These are phyloP conservation scores for Rhizopogon vesiculosus DNA, from an alignment of 768 basidiomycete species.

Conservation along the genomic window DNA sequence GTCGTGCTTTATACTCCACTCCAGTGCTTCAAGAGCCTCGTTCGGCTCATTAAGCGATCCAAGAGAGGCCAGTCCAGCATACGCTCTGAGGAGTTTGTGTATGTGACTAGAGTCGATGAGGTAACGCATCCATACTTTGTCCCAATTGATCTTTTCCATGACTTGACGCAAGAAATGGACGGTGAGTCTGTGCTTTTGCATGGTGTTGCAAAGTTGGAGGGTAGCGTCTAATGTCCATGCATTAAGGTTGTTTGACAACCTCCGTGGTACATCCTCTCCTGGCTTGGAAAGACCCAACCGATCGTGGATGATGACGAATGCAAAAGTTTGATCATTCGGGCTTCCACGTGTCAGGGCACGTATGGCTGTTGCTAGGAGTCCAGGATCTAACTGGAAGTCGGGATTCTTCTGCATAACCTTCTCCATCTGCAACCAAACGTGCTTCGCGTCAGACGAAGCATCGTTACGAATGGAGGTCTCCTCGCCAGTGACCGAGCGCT, in stretches of 20 bases:
- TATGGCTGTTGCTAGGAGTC: constrained; percentile 48
- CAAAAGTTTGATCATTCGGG: constrained; percentile 57
- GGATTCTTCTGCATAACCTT: constrained; percentile 44
- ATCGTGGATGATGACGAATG: constrained; percentile 57
- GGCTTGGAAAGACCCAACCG: constrained; percentile 57
- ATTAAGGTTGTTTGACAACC: constrained; percentile 38
- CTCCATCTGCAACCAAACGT: constrained; percentile 65
- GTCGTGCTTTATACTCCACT: constrained; percentile 66
- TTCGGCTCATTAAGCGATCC: constrained; percentile 34
- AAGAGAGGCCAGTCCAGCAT: constrained; percentile 34
- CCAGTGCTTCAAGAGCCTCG: constrained; percentile 52
- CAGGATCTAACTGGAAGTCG: constrained; percentile 48
- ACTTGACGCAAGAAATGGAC: constrained; percentile 57
- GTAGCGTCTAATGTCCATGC: constrained; percentile 46
- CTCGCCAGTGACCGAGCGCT: constrained; percentile 8
- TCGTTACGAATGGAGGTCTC: constrained; percentile 31
- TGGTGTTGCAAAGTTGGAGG: constrained; percentile 51
- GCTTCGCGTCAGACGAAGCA: constrained; percentile 57
- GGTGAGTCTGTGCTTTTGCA: constrained; percentile 41
- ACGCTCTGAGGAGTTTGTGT: constrained; percentile 57
- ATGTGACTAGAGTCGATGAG: constrained; percentile 50
- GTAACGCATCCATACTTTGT: constrained; percentile 25
- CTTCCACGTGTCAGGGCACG: constrained; percentile 53
- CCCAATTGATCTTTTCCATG: constrained; percentile 34
- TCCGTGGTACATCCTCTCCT: constrained; percentile 33